Evolutionary conservation across 176 grass and related monocot genomes (phyloP).

Genomic region (Panicum miliaceum): DNA sequence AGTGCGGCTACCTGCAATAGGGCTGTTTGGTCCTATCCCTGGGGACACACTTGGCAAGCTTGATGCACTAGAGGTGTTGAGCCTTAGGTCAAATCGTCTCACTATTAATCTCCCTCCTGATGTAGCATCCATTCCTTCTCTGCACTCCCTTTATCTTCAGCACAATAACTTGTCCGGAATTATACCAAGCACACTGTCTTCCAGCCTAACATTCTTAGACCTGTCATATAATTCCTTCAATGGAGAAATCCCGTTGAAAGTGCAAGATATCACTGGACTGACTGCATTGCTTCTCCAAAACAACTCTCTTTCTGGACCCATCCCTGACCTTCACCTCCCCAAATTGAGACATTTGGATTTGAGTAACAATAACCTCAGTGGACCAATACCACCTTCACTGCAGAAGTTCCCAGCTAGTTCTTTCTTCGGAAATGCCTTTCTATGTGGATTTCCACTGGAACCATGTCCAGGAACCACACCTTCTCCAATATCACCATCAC

Average conservation of each 20-base stretch:
- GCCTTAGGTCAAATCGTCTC: conserved; percentile 89
- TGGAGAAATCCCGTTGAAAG: conserved; percentile 69
- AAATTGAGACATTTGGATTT: conserved; percentile 77
- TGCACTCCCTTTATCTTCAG: conserved; percentile 85
- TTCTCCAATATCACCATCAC: conserved; percentile 52
- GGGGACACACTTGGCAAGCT: conserved; percentile 73
- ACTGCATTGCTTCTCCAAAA: conserved; percentile 83
- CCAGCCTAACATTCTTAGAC: conserved; percentile 76
- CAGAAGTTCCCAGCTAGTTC: conserved; percentile 70
- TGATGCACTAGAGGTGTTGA: conserved; percentile 83
- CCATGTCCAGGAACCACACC: conserved; percentile 62
- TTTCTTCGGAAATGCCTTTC: conserved; percentile 82
- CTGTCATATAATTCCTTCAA: conserved; percentile 82
- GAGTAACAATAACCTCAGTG: conserved; percentile 92
- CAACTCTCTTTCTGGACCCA: conserved; percentile 84
- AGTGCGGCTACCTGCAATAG: conserved; percentile 69
- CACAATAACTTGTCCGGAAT: conserved; percentile 83
- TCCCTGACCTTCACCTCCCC: conserved; percentile 71
- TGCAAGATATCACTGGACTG: conserved; percentile 78
- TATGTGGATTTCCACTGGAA: conserved; percentile 75
- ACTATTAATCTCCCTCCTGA: conserved; percentile 69
- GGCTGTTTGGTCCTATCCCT: conserved; percentile 79
- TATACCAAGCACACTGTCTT: conserved; percentile 73
- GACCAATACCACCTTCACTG: conserved; percentile 75
- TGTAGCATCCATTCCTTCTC: conserved; percentile 79